Percentiles rank a stretch among this genome's conserved stretches.
phyloP scores from a whole-genome alignment of 176 grass and related monocot genomes.

The Carex littledalei region DNA sequence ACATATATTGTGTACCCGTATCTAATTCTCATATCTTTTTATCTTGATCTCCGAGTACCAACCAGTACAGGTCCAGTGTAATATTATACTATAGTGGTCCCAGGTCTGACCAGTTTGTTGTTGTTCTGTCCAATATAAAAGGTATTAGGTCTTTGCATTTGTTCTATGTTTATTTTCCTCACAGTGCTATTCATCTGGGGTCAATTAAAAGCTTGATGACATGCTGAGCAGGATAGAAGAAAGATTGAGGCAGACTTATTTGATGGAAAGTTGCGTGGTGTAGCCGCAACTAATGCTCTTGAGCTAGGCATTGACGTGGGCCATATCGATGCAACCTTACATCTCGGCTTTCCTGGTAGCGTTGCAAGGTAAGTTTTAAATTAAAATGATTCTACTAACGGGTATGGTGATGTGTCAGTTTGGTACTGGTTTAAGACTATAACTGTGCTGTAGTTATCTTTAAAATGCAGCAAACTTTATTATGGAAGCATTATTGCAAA shows the following conservation, averaged over 20 bases:
- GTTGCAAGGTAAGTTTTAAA: slow-evolving; percentile 57
- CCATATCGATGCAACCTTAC: slow-evolving; percentile 92
- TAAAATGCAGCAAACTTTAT: background rate
- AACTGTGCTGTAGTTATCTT: background rate
- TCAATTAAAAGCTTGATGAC: slow-evolving; percentile 1
- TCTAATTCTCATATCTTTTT: background rate
- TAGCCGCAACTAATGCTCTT: slow-evolving; percentile 95
- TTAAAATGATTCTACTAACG: background rate
- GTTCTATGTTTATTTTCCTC: background rate
- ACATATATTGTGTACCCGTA: background rate
- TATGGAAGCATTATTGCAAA: background rate
- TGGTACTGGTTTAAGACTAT: background rate
- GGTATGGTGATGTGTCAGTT: background rate
- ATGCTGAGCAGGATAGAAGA: slow-evolving; percentile 70
- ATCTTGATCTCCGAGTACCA: background rate
- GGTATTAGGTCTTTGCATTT: background rate
- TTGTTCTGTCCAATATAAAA: background rate
- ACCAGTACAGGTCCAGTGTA: background rate
- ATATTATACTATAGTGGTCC: background rate
- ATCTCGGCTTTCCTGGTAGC: slow-evolving; percentile 97
- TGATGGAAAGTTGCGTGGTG: slow-evolving; percentile 66
- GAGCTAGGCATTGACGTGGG: slow-evolving; percentile 93
- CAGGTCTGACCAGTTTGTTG: background rate
- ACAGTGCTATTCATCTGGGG: background rate
- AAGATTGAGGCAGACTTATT: slow-evolving; percentile 86